Evolutionary conservation across 495 filamentous ascomycete genomes (phyloP).

Genomic region (Xylaria acuta): DNA sequence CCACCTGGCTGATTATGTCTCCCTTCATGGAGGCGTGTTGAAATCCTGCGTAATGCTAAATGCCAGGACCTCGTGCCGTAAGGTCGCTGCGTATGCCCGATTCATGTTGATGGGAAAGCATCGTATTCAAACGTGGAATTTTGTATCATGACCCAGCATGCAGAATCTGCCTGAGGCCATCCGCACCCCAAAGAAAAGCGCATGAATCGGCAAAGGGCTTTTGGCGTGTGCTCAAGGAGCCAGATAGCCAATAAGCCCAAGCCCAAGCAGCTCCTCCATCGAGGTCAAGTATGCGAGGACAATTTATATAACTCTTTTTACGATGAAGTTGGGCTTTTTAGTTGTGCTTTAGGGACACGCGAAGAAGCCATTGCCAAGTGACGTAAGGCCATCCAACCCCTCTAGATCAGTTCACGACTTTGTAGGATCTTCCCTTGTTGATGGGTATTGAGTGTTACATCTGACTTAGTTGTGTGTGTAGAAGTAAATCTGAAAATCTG

Average conservation of each 20-base stretch:
- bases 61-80: background rate
- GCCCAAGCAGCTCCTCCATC: background rate
- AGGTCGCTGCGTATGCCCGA: background rate
- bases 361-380: too few relatives aligned
- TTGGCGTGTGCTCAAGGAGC: background rate
- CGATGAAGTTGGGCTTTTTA: background rate
- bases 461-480: too few relatives aligned
- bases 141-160: background rate
- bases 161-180: background rate
- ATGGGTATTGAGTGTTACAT: too few relatives aligned
- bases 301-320: too few relatives aligned
- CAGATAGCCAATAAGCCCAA: background rate
- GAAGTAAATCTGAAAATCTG: too few relatives aligned
- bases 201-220: background rate
- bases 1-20: background rate
- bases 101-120: background rate
- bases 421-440: too few relatives aligned
- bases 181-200: background rate
- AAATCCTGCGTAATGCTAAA: background rate
- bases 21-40: background rate
- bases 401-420: too few relatives aligned
- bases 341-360: background rate
- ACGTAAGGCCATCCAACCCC: too few relatives aligned
- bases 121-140: background rate
- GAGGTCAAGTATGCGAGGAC: background rate